phyloP scores from a whole-genome alignment of 2,329 filamentous ascomycete genomes.

The Didymella pinodella region DNA sequence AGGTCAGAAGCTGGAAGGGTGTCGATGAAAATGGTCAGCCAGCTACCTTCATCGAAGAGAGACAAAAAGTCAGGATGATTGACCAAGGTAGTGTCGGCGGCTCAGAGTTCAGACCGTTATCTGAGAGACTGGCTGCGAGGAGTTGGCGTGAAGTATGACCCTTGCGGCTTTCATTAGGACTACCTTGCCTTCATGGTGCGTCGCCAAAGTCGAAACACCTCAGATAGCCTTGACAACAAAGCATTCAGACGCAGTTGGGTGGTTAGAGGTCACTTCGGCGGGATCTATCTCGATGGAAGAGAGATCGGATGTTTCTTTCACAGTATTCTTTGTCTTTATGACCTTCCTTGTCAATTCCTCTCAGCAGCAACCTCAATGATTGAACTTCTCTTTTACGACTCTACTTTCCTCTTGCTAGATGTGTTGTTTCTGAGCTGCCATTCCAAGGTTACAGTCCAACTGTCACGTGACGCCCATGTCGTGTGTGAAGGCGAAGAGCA shows the following conservation, averaged over 20 bases:
- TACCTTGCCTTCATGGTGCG: neutral
- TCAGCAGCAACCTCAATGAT: neutral
- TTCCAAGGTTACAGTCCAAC: neutral
- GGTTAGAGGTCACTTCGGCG: neutral
- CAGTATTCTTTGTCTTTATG: neutral
- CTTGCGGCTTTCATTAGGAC: too few species aligned
- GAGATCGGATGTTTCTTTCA: neutral
- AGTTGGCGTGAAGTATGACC: slow-evolving; percentile 17
- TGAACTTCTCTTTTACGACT: neutral
- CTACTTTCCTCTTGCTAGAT: neutral
- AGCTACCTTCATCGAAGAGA: slow-evolving; percentile 40
- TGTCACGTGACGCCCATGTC: neutral
- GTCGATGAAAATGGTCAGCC: slow-evolving; percentile 42
- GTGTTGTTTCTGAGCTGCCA: neutral
- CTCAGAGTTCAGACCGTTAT: slow-evolving; percentile 17
- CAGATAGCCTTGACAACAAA: neutral
- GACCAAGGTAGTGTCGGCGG: slow-evolving; percentile 10
- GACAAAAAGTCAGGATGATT: slow-evolving; percentile 16
- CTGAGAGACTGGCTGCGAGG: slow-evolving; percentile 12
- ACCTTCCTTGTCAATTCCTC: neutral
- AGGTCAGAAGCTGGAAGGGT: slow-evolving; percentile 37
- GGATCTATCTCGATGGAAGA: neutral
- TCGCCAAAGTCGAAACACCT: neutral
- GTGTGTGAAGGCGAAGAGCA: neutral
- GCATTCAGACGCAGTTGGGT: neutral